Conservation (phyloP, 169 alveolate genomes). For the Eimeria maxima region DNA sequence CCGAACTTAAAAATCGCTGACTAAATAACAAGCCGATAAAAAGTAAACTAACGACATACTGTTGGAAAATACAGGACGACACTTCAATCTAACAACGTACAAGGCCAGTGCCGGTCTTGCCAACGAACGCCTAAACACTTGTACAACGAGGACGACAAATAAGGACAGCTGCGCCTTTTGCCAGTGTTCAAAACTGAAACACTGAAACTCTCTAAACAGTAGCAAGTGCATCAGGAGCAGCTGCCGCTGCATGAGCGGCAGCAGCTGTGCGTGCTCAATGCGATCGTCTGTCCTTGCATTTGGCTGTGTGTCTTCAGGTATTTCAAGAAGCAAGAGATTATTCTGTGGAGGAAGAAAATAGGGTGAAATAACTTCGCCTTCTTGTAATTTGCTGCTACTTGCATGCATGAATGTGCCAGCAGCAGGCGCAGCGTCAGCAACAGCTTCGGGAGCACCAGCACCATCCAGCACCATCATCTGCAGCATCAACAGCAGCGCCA, state of each 20-base stretch:
- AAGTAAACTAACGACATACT: no score
- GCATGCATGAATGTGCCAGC: neutral
- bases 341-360: constrained; percentile 97
- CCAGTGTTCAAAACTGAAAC: neutral
- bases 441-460: no score
- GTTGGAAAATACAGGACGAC: no score
- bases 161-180: neutral
- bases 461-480: no score
- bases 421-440: no score
- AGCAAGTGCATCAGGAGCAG: neutral
- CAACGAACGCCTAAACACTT: no score
- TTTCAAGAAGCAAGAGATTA: constrained; percentile 98
- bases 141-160: no score
- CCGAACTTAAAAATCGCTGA: no score
- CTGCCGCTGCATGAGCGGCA: neutral
- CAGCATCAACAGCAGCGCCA: no score
- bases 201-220: neutral
- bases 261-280: neutral
- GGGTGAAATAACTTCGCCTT: constrained; percentile 85
- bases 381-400: neutral
- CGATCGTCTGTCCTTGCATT: neutral
- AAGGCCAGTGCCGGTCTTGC: no score
- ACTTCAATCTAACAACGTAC: no score
- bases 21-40: no score
- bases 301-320: constrained; percentile 84